A percentile compares a stretch with the other conserved stretches of the same genome.
phyloP scores from a whole-genome alignment of 169 alveolate genomes.

The Plasmodium yoelii region DNA sequence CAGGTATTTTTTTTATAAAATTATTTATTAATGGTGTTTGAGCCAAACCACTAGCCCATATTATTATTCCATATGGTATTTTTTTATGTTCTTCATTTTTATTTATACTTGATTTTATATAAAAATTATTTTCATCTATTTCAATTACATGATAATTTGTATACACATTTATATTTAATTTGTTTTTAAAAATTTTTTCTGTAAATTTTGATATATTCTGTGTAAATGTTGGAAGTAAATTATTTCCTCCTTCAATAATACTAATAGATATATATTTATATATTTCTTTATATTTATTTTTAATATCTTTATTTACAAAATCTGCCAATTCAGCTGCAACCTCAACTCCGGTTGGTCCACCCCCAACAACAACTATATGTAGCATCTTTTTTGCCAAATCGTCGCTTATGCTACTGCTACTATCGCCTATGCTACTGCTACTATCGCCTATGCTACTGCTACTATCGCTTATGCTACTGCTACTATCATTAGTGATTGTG shows the following conservation, averaged over 20 bases:
- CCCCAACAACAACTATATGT: slow-evolving; percentile 85
- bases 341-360: slow-evolving; percentile 89
- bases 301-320: slow-evolving; percentile 74
- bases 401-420: too few relatives aligned
- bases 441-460: too few relatives aligned
- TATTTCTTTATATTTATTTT: slow-evolving; percentile 42
- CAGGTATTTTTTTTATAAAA: slow-evolving; percentile 78
- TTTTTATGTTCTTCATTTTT: slow-evolving; percentile 76
- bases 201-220: slow-evolving; percentile 78
- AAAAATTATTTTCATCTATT: slow-evolving; percentile 75
- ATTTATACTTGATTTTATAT: slow-evolving; percentile 65
- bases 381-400: slow-evolving; percentile 21
- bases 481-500: too few relatives aligned
- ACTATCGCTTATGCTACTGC: too few relatives aligned
- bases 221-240: slow-evolving; percentile 81
- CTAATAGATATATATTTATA: slow-evolving; percentile 80
- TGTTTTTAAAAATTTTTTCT: slow-evolving; percentile 42
- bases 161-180: slow-evolving; percentile 76
- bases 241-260: slow-evolving; percentile 83
- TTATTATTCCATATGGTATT: slow-evolving; percentile 81
- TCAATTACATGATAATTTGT: slow-evolving; percentile 80
- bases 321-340: slow-evolving; percentile 84
- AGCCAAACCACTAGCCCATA: slow-evolving; percentile 87
- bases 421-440: too few relatives aligned
- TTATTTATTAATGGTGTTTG: slow-evolving; percentile 40